Evolutionary conservation across 2,329 filamentous ascomycete species (phyloP).

Genomic region (Penicillium sp.): DNA sequence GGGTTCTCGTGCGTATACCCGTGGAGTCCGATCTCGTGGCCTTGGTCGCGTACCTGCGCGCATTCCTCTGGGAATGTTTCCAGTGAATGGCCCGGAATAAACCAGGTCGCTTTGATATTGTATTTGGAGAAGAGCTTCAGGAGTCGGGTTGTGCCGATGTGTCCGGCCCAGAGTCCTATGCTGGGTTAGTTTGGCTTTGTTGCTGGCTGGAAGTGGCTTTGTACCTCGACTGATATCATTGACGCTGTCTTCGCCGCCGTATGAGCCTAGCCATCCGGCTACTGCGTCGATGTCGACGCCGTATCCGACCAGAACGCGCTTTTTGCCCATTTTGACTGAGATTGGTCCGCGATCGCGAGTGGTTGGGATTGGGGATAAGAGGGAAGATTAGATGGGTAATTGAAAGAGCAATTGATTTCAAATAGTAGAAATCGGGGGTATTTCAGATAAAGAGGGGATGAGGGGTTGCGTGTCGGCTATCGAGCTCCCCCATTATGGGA

Average conservation of each 20-base stretch:
- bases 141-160: constrained; percentile 63
- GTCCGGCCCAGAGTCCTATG: constrained; percentile 65
- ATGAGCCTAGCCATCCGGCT: constrained; percentile 72
- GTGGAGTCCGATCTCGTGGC: constrained; percentile 68
- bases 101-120: constrained; percentile 68
- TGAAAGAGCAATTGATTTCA: neutral
- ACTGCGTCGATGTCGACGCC: constrained; percentile 77
- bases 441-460: neutral
- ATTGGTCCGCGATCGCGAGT: neutral
- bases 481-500: constrained; percentile 6
- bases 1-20: constrained; percentile 77
- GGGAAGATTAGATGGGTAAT: neutral
- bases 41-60: constrained; percentile 60
- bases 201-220: neutral
- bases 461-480: constrained; percentile 1
- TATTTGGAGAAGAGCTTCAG: constrained; percentile 72
- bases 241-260: constrained; percentile 70
- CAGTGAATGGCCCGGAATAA: constrained; percentile 63
- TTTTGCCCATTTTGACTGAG: constrained; percentile 37
- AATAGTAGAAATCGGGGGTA: neutral
- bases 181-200: neutral
- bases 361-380: neutral
- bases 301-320: constrained; percentile 59
- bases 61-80: constrained; percentile 69
- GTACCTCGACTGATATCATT: constrained; percentile 70